A percentile compares a stretch with the other conserved stretches of the same genome.
Evolutionary conservation across 352 stramenopile genomes (phyloP).

Genomic region (Pythium sp.): DNA sequence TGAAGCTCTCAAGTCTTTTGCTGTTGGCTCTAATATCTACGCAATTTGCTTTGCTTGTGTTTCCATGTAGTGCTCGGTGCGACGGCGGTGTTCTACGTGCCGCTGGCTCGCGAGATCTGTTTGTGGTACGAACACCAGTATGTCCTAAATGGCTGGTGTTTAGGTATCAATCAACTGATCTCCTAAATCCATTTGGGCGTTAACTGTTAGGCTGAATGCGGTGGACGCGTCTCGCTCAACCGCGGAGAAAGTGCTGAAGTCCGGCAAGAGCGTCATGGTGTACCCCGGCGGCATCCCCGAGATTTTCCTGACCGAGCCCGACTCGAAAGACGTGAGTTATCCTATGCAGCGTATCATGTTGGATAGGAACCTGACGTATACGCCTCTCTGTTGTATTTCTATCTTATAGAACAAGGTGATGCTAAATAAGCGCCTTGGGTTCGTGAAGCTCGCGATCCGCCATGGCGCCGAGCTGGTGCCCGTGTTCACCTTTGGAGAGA

Average conservation of each 20-base stretch:
- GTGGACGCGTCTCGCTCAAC: slow-evolving; percentile 75
- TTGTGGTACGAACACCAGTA: slow-evolving; percentile 9
- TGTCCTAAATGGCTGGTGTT: not conserved
- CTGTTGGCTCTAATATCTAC: too few relatives aligned
- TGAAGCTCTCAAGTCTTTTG: too few relatives aligned
- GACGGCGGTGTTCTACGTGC: slow-evolving; percentile 20
- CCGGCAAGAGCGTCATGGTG: slow-evolving; percentile 60
- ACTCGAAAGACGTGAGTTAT: slow-evolving; percentile 38
- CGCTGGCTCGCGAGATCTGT: slow-evolving; percentile 21
- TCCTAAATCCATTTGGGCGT: not conserved
- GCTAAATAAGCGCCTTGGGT: slow-evolving; percentile 74
- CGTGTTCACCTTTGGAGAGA: slow-evolving; percentile 81
- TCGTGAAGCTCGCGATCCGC: slow-evolving; percentile 78
- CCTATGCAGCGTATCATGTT: too few relatives aligned
- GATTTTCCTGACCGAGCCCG: slow-evolving; percentile 74
- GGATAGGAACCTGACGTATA: too few relatives aligned
- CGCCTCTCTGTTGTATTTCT: too few relatives aligned
- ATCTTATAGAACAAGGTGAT: slow-evolving; percentile 47
- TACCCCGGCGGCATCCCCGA: slow-evolving; percentile 77
- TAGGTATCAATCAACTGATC: too few relatives aligned
- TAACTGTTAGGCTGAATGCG: slow-evolving; percentile 36
- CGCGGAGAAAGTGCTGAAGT: slow-evolving; percentile 69
- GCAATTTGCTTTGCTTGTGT: too few relatives aligned
- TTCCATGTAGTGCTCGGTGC: slow-evolving; percentile 12
- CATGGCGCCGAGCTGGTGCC: slow-evolving; percentile 75